Conservation (phyloP, 192 early-diverging fungal genomes). For the Coemansia sp. region DNA sequence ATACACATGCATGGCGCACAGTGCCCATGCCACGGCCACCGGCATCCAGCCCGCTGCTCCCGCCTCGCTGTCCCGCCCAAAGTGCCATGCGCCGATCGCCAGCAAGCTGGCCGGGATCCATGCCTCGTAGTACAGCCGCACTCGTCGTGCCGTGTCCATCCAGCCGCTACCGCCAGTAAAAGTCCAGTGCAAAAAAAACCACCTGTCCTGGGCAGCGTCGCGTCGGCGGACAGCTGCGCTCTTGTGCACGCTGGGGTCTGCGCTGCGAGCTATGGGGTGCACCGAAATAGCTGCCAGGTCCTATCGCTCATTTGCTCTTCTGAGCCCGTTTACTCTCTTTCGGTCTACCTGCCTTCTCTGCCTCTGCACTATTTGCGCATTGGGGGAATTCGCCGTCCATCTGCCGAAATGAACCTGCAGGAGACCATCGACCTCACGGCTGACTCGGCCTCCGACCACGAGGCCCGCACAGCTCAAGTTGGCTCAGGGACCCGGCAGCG, state of each 20-base stretch:
- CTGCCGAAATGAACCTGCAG: neutral
- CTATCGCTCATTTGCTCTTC: neutral
- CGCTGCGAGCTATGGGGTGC: no score
- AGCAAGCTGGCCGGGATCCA: slow-evolving; percentile 18
- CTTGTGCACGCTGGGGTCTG: no score
- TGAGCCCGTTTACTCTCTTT: neutral
- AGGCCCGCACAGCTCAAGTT: neutral
- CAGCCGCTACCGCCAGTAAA: neutral
- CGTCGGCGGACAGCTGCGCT: no score
- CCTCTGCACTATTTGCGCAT: no score
- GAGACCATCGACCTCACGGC: slow-evolving; percentile 19
- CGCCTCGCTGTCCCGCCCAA: neutral
- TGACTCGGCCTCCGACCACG: slow-evolving; percentile 5
- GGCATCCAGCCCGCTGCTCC: neutral
- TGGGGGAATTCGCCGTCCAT: neutral
- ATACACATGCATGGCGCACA: neutral
- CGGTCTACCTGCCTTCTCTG: no score
- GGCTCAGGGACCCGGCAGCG: no score
- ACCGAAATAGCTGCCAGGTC: neutral
- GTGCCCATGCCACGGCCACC: neutral
- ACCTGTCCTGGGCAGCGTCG: no score
- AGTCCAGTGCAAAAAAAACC: neutral
- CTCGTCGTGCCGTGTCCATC: slow-evolving; percentile 1
- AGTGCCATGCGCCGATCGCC: neutral
- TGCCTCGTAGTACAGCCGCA: slow-evolving; percentile 26